Base-by-base conservation (phyloP, 768 basidiomycete genomes). In the Macrocybe gigantea region DNA sequence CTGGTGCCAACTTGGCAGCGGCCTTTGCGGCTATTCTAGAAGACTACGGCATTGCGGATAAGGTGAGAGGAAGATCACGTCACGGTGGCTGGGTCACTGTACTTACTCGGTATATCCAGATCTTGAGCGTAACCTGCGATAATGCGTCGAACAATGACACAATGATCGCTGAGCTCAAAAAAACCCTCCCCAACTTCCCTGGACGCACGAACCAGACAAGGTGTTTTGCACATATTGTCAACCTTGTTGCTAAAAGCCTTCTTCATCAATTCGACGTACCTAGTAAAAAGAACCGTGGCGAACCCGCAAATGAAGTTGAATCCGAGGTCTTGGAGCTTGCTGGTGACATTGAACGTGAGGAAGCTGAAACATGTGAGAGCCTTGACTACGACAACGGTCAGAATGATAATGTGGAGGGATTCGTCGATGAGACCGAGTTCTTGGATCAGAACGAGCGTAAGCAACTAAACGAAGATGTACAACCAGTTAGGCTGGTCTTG, bases 211-310 rank as follows among this genome's bases (percentile, higher is more conserved):
- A 53, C 14, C 63, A 56, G 12, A 58, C 53, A 0, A 41, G 54
- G 0, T 73, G 71, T 54, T 71, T 73, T 47, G 45, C 53, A 0
- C 71, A 73, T 37, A 53, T 65, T 6, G 7, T 71, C 36, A 69
- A 67, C 41, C 53, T 72, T 0, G 51, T 66, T 1, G 64, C 67
- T 0, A 67, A 69, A 40, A 53, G 48, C 2, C 9, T 70, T 1
- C 29, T 71, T 0, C n/a, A 38, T 1, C 50, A 59, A 39, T 73
- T 71, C 52, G 64, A 72, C 31, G 32, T 59, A 22, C 53, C 57
- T 1, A 57, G 60, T 35, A 13, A 22, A 37, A 22, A 36, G 45
- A 22, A n/a, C n/a, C n/a, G n/a, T n/a, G n/a, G n/a, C n/a, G n/a
- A n/a, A n/a, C n/a, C n/a, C n/a, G n/a, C n/a, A n/a, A n/a, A n/a